Conservation (phyloP, 805 yeast genomes). For the Schizosaccharomyces japonicus region DNA sequence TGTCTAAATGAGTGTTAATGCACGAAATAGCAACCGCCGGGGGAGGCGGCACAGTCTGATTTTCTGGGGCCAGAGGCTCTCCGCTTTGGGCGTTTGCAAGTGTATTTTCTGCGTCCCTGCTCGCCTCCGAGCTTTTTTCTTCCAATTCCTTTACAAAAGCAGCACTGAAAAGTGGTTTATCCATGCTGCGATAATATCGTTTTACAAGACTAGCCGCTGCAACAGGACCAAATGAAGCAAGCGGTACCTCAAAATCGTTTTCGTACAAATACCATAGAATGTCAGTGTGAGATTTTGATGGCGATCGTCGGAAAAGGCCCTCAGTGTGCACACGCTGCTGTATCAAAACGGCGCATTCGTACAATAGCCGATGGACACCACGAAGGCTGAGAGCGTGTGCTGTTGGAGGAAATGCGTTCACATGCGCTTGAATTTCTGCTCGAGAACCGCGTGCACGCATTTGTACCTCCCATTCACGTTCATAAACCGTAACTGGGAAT, state of each 20-base stretch:
- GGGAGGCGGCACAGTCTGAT: too few species aligned
- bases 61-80: too few species aligned
- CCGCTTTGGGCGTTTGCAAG: too few species aligned
- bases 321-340: background rate
- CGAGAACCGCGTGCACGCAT: too few species aligned
- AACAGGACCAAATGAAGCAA: background rate
- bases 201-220: background rate
- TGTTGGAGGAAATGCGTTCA: too few species aligned
- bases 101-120: too few species aligned
- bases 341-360: too few species aligned
- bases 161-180: background rate
- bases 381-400: too few species aligned
- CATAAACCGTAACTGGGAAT: background rate
- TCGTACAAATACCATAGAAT: background rate
- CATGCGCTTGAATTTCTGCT: too few species aligned
- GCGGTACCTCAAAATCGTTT: background rate
- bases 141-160: background rate
- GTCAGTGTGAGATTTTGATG: background rate
- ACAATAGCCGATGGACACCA: too few species aligned
- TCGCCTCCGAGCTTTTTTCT: too few species aligned
- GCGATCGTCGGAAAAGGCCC: background rate
- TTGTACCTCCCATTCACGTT: background rate
- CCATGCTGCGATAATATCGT: background rate
- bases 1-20: background rate
- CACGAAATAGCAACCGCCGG: too few species aligned